These are phyloP conservation scores for Suillus discolor DNA, from an alignment of 768 basidiomycete species.

Conservation along the genomic window DNA sequence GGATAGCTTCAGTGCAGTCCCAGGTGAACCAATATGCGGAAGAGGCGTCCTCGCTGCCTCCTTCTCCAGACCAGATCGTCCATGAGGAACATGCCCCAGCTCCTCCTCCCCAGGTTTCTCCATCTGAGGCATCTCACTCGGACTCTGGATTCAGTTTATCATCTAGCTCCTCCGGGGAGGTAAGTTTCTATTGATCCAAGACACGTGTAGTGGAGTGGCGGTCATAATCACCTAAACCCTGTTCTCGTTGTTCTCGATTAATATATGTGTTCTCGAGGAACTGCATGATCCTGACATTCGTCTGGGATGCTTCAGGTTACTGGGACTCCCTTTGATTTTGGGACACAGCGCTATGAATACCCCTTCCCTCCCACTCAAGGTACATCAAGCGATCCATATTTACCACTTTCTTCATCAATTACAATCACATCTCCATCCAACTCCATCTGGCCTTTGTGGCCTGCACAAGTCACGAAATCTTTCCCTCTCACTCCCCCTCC, in stretches of 20 bases:
- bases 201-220: constrained; percentile 10
- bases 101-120: constrained; percentile 8
- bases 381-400: constrained; percentile 29
- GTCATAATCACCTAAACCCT: constrained; percentile 11
- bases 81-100: constrained; percentile 8
- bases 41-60: constrained; percentile 1
- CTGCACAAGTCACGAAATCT: constrained; percentile 30
- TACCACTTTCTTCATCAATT: constrained; percentile 25
- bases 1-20: not conserved
- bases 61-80: constrained; percentile 4
- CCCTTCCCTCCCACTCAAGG: constrained; percentile 33
- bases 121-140: constrained; percentile 25
- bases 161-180: constrained; percentile 34
- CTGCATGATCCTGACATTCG: constrained; percentile 9
- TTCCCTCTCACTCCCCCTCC: constrained; percentile 34
- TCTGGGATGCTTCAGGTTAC: constrained; percentile 26
- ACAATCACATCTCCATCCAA: constrained; percentile 23
- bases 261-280: constrained; percentile 5
- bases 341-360: constrained; percentile 35
- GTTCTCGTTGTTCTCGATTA: constrained; percentile 9
- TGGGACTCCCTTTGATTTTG: constrained; percentile 36
- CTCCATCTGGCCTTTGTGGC: constrained; percentile 28
- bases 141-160: constrained; percentile 35
- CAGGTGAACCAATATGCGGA: constrained; percentile 1
- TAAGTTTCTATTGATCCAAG: constrained; percentile 18